These are phyloP conservation scores for Bipolaris gigantea DNA, from an alignment of 2,329 filamentous ascomycete genomes.

Conservation along the genomic window DNA sequence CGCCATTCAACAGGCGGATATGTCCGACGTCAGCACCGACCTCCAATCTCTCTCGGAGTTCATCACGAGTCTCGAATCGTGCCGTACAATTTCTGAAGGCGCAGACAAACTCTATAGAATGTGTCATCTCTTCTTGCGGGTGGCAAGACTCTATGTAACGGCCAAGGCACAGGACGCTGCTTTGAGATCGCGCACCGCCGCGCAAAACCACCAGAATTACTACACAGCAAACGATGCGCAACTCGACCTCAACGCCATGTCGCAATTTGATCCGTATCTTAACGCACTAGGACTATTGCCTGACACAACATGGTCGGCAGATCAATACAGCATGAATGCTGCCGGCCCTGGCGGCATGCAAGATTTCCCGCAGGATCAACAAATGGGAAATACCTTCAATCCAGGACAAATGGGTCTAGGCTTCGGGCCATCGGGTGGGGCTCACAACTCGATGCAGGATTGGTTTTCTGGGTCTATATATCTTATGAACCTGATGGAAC, in stretches of 20 bases:
- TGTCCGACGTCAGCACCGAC: constrained; percentile 58
- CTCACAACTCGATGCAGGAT: constrained; percentile 57
- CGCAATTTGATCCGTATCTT: constrained; percentile 65
- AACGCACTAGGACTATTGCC: constrained; percentile 65
- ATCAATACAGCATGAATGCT: constrained; percentile 10
- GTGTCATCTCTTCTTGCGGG: constrained; percentile 63
- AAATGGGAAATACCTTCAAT: background rate
- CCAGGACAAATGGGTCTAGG: constrained; percentile 9
- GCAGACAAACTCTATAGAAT: constrained; percentile 64
- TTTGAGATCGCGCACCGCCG: constrained; percentile 1
- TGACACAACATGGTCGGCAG: constrained; percentile 31
- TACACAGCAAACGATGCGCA: constrained; percentile 19
- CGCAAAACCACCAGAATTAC: constrained; percentile 11
- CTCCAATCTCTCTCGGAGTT: constrained; percentile 60
- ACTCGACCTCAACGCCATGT: constrained; percentile 32
- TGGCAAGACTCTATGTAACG: constrained; percentile 64
- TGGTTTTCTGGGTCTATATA: constrained; percentile 69
- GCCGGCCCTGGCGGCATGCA: constrained; percentile 10
- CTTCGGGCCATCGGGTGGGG: constrained; percentile 10
- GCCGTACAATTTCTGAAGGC: constrained; percentile 58
- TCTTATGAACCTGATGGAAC: constrained; percentile 65
- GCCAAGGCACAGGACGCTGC: constrained; percentile 54
- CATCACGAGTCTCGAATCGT: constrained; percentile 57
- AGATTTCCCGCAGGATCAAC: constrained; percentile 6
- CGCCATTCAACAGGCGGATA: constrained; percentile 55